These are phyloP conservation scores for Cordyceps militaris DNA, from an alignment of 2,329 filamentous ascomycete species.

Conservation along the genomic window DNA sequence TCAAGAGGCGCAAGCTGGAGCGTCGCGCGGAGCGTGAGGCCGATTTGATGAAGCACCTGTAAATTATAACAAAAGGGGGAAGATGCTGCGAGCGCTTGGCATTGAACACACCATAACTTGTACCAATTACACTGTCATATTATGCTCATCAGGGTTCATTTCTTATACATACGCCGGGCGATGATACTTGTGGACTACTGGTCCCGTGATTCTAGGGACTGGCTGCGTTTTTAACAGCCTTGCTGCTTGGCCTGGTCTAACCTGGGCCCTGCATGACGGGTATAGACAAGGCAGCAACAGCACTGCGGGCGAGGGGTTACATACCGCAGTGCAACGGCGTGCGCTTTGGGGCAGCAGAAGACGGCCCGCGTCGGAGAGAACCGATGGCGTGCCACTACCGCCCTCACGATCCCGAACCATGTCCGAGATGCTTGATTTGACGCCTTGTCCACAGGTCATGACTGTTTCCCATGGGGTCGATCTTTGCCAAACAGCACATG, in stretches of 20 bases:
- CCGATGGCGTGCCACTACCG: not conserved
- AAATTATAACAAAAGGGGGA: constrained; percentile 14
- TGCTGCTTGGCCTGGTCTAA: too few relatives aligned
- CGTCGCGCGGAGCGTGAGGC: constrained; percentile 59
- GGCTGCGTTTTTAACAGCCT: too few relatives aligned
- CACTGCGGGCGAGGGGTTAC: too few relatives aligned
- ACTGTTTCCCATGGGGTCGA: too few relatives aligned
- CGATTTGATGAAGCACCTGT: constrained; percentile 28
- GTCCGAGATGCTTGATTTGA: not conserved
- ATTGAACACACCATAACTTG: not conserved
- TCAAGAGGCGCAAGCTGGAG: constrained; percentile 76
- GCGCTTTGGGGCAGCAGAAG: not conserved
- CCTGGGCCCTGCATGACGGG: not conserved
- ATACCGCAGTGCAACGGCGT: not conserved
- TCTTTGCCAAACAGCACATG: too few relatives aligned
- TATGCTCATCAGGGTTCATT: not conserved
- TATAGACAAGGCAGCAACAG: not conserved
- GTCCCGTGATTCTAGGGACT: too few relatives aligned
- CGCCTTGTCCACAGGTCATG: too few relatives aligned
- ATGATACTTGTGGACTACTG: not conserved
- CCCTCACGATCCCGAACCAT: too few relatives aligned
- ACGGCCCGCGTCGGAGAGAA: not conserved
- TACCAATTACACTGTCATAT: constrained; percentile 9
- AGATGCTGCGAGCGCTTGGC: not conserved
- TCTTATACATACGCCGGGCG: too few relatives aligned